Base-by-base conservation (phyloP, 805 yeast species). In the Wickerhamiella australiensis region DNA sequence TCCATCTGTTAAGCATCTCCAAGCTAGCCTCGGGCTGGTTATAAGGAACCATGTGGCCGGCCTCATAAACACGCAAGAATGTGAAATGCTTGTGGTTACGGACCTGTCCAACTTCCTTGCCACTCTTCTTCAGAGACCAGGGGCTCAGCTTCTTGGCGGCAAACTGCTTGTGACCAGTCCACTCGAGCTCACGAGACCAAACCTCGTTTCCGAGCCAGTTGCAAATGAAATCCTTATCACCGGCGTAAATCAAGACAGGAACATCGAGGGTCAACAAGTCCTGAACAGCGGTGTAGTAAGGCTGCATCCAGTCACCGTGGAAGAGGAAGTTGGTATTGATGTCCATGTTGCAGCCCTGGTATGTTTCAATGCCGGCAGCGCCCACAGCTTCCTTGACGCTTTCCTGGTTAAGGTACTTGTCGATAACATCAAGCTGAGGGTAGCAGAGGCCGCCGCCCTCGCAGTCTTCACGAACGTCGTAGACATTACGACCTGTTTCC, bases 11-110 rank as follows among this genome's bases (percentile, higher is more conserved):
- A 54, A 88, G 76, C 87, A 88, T 80, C 52, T 78, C 87, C 54
- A 82, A 71, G 1, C 95, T 69, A 59, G 74, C 73, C 59, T 76
- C 79, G 21, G 96, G 94, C 70, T 83, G 90, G 68, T 88, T 90
- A 61, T 69, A 82, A 17, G 96, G 96, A 54, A 86, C 95, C 96
- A 88, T 87, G 68, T 90, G 96, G 31, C 96, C 96, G 49, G 94
- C 96, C 54, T 79, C 90, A 60, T 72, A 88, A 8, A 88, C 78
- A 65, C 95, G 76, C 65, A 85, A 72, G 71, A 82, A 90, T 3
- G 95, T 83, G 57, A 88, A 78, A 53, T 77, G 73, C 46, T 80
- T 79, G 57, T 72, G 75, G 61, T 77, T 81, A 69, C 85, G 86
- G 25, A 80, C 81, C 59, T 82, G 78, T 52, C 97, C 97, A 6